Conservation (phyloP, 352 stramenopile species). For the Phytophthora chlamydospora region DNA sequence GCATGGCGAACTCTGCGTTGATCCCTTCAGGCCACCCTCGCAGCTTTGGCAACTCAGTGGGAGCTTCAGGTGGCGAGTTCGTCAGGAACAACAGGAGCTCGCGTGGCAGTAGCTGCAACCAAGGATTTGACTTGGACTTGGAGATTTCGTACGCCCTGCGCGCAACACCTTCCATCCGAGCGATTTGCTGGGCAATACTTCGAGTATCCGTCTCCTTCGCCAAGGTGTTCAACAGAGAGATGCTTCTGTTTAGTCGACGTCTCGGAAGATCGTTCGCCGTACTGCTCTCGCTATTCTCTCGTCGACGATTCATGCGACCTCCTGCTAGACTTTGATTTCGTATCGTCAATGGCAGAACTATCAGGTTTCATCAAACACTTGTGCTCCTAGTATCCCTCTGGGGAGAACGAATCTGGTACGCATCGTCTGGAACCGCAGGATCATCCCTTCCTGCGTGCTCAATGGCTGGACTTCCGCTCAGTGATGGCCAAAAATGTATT, state of each 20-base stretch:
- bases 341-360: too few species aligned
- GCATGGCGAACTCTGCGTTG: constrained; percentile 15
- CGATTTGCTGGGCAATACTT: constrained; percentile 34
- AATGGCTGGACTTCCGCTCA: too few species aligned
- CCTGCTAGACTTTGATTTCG: too few species aligned
- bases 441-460: too few species aligned
- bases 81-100: constrained; percentile 22
- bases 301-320: too few species aligned
- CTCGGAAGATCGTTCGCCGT: too few species aligned
- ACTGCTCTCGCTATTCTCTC: too few species aligned
- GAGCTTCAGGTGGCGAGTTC: constrained; percentile 15
- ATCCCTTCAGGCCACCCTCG: constrained; percentile 33
- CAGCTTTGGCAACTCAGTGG: constrained; percentile 28
- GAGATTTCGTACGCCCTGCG: not conserved
- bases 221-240: not conserved
- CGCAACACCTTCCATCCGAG: constrained; percentile 24
- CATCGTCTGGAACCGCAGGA: too few species aligned
- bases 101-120: constrained; percentile 6
- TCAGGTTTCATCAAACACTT: too few species aligned
- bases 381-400: too few species aligned
- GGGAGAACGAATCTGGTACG: too few species aligned
- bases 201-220: not conserved
- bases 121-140: not conserved
- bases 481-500: too few species aligned
- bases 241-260: not conserved